Conservation (phyloP, 2,329 filamentous ascomycete species). For the Tetracladium maxilliforme region DNA sequence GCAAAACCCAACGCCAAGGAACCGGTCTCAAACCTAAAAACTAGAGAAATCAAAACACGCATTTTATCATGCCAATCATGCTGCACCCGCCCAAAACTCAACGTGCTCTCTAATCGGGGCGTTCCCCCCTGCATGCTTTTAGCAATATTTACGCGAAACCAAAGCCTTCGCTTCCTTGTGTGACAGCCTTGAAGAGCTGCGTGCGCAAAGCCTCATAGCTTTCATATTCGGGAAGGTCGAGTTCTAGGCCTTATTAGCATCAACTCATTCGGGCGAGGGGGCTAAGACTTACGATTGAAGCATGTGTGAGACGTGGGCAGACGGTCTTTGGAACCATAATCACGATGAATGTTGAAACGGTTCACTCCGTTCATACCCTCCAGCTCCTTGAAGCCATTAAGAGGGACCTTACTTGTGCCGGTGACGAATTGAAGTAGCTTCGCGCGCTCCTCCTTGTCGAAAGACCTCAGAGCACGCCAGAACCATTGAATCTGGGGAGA, state of each 20-base stretch:
- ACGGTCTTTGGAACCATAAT: conserved; percentile 92
- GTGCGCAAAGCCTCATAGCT: conserved; percentile 82
- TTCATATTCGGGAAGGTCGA: conserved; percentile 96
- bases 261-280: conserved; percentile 3
- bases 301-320: conserved; percentile 95
- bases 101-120: too few relatives aligned
- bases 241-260: conserved; percentile 40
- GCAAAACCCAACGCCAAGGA: too few relatives aligned
- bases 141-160: conserved; percentile 63
- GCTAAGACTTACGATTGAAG: conserved; percentile 78
- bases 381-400: conserved; percentile 97
- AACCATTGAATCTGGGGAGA: conserved; percentile 99
- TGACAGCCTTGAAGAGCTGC: conserved; percentile 89
- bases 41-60: conserved; percentile 1
- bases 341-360: conserved; percentile 96
- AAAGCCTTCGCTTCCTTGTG: conserved; percentile 94
- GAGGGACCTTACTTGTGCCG: conserved; percentile 91
- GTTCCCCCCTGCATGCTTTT: conserved; percentile 13
- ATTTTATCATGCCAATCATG: background rate
- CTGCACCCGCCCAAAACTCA: conserved; percentile 1
- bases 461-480: conserved; percentile 93
- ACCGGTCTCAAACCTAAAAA: background rate
- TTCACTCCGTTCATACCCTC: conserved; percentile 99
- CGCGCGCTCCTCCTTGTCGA: conserved; percentile 96
- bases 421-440: conserved; percentile 97